Evolutionary conservation across 371 early-diverging fungal species (phyloP).

Genomic region (Syncephalastrum monosporum): DNA sequence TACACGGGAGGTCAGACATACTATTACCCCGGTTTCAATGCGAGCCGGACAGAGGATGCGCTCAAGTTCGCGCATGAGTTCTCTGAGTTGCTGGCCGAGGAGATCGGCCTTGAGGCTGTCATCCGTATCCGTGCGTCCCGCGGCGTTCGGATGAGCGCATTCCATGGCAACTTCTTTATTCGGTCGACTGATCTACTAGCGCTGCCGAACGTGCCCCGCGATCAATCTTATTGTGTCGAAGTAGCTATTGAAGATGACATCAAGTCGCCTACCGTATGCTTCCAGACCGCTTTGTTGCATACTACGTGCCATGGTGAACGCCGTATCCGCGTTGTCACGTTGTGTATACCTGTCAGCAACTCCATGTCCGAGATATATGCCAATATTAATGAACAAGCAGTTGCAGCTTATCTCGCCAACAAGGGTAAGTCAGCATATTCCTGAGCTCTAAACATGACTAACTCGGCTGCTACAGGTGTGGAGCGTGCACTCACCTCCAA

Average conservation of each 20-base stretch:
- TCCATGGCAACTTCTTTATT: constrained; percentile 96
- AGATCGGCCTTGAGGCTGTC: constrained; percentile 95
- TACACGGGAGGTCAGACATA: constrained; percentile 95
- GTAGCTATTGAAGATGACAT: constrained; percentile 85
- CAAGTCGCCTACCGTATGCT: constrained; percentile 77
- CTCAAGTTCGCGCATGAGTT: constrained; percentile 90
- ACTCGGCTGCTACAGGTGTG: constrained; percentile 37
- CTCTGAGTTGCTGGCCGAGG: constrained; percentile 75
- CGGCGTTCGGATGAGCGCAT: constrained; percentile 83
- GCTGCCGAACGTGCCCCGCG: constrained; percentile 92
- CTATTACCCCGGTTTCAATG: constrained; percentile 96
- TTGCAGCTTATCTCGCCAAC: constrained; percentile 78
- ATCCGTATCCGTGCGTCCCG: constrained; percentile 93
- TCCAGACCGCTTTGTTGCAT: constrained; percentile 97
- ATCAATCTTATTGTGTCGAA: constrained; percentile 93
- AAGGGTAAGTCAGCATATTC: constrained; percentile 57
- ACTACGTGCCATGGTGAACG: constrained; percentile 85
- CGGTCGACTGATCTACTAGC: constrained; percentile 94
- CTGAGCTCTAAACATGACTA: not conserved
- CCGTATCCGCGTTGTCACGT: constrained; percentile 94
- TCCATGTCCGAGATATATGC: constrained; percentile 80
- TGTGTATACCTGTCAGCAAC: constrained; percentile 86
- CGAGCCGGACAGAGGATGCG: constrained; percentile 82
- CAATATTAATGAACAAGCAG: constrained; percentile 83
- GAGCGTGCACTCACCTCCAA: constrained; percentile 86